These are phyloP conservation scores for Entelexis paramagnoliae DNA, from an alignment of 1,139 yeast genomes.

Conservation along the genomic window DNA sequence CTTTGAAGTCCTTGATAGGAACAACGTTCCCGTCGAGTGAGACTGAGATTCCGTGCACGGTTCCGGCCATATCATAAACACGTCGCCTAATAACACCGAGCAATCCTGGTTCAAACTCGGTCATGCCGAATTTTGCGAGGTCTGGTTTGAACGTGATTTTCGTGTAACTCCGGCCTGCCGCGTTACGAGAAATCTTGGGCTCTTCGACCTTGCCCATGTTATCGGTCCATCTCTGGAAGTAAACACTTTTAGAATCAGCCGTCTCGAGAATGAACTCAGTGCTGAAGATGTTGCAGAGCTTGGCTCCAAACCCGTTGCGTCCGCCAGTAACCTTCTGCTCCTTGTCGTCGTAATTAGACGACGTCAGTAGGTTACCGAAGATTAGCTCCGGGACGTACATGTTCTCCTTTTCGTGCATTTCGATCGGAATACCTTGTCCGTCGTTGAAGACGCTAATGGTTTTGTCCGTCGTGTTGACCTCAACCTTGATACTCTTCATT, in stretches of 20 bases:
- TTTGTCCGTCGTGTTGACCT: conserved; percentile 64
- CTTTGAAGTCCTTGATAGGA: conserved; percentile 63
- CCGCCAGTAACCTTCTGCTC: conserved; percentile 97
- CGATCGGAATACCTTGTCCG: conserved; percentile 93
- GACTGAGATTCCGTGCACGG: conserved; percentile 77
- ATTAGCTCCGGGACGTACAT: conserved; percentile 93
- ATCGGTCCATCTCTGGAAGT: conserved; percentile 73
- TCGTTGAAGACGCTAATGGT: conserved; percentile 76
- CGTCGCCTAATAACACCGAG: conserved; percentile 81
- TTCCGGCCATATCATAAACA: conserved; percentile 92
- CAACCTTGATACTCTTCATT: conserved; percentile 78
- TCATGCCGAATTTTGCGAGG: conserved; percentile 74
- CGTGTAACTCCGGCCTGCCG: conserved; percentile 57
- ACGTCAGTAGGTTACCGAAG: conserved; percentile 88
- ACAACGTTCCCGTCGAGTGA: conserved; percentile 66
- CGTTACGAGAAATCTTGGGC: conserved; percentile 49
- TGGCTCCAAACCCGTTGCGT: conserved; percentile 97
- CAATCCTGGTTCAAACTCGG: conserved; percentile 64
- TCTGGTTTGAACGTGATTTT: conserved; percentile 87
- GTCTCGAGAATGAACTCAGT: conserved; percentile 83
- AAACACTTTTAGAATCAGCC: conserved; percentile 61
- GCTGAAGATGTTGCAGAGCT: conserved; percentile 84
- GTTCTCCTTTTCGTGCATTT: conserved; percentile 82
- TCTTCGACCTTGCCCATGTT: conserved; percentile 75
- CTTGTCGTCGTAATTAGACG: conserved; percentile 92